phyloP scores from a whole-genome alignment of 2,329 filamentous ascomycete genomes.

The Teratosphaeria viscida region DNA sequence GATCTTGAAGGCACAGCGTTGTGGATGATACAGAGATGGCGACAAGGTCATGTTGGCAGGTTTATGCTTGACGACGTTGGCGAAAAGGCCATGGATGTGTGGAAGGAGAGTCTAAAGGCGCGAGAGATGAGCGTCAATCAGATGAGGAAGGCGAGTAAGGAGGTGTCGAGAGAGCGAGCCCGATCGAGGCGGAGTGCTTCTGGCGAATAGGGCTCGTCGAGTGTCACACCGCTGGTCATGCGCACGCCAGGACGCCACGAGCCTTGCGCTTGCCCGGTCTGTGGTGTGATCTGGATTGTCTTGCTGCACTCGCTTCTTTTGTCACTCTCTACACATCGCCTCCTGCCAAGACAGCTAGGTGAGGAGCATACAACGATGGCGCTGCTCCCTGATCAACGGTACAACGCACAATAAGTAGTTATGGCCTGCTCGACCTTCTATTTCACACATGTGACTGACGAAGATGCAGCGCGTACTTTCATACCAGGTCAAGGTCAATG shows the following conservation, averaged over 20 bases:
- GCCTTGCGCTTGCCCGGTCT: not conserved
- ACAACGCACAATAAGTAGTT: not conserved
- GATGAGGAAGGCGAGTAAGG: conserved; percentile 57
- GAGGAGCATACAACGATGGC: not conserved
- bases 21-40: conserved; percentile 74
- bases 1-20: conserved; percentile 64
- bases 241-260: not conserved
- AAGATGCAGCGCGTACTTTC: not conserved
- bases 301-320: too few relatives aligned
- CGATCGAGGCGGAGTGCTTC: conserved; percentile 1
- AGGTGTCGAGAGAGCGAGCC: conserved; percentile 23
- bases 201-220: not conserved
- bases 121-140: conserved; percentile 53
- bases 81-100: conserved; percentile 46
- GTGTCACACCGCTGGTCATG: not conserved
- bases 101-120: conserved; percentile 28
- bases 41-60: conserved; percentile 61
- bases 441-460: not conserved
- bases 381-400: not conserved
- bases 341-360: not conserved
- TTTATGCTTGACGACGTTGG: conserved; percentile 72
- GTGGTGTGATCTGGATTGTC: not conserved
- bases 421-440: not conserved
- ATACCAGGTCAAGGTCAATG: not conserved
- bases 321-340: not conserved